Conservation (phyloP, 345 rosid species). For the Anastatica hierochuntica region DNA sequence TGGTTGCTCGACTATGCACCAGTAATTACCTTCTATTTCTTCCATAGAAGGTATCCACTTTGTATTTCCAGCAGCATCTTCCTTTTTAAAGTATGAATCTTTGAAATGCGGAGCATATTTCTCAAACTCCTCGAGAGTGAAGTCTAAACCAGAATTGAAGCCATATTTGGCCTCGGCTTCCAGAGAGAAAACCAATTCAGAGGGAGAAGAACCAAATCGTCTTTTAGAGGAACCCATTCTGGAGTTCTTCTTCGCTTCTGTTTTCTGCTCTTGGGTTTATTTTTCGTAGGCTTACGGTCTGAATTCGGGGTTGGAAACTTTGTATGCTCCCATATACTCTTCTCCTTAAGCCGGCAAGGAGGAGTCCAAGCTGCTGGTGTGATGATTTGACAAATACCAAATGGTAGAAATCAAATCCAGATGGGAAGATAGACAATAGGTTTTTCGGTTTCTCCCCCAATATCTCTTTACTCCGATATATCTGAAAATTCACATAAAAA, state of each 20-base stretch:
- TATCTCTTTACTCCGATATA: too few relatives aligned
- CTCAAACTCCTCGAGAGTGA: slow-evolving; percentile 64
- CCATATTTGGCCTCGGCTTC: slow-evolving; percentile 85
- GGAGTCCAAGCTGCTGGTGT: slow-evolving; percentile 91
- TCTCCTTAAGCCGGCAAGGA: too few relatives aligned
- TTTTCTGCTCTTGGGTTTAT: slow-evolving; percentile 60
- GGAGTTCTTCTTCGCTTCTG: slow-evolving; percentile 64
- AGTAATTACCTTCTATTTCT: slow-evolving; percentile 86
- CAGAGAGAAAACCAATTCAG: slow-evolving; percentile 36
- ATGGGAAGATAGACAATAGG: too few relatives aligned
- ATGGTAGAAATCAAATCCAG: too few relatives aligned
- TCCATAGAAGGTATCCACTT: slow-evolving; percentile 47
- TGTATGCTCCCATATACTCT: too few relatives aligned
- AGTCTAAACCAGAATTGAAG: slow-evolving; percentile 76
- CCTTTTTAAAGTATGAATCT: slow-evolving; percentile 50
- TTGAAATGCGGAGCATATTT: slow-evolving; percentile 55
- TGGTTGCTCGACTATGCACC: slow-evolving; percentile 88
- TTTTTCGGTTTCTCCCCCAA: too few relatives aligned
- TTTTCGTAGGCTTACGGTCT: slow-evolving; percentile 83
- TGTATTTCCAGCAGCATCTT: slow-evolving; percentile 27
- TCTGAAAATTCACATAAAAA: too few relatives aligned
- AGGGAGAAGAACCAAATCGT: too few relatives aligned
- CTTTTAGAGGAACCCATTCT: too few relatives aligned
- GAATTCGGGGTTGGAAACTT: slow-evolving; percentile 83
- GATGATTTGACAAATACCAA: slow-evolving; percentile 83